phyloP scores from a whole-genome alignment of 345 rosid genomes.

The Iberis pinnata region DNA sequence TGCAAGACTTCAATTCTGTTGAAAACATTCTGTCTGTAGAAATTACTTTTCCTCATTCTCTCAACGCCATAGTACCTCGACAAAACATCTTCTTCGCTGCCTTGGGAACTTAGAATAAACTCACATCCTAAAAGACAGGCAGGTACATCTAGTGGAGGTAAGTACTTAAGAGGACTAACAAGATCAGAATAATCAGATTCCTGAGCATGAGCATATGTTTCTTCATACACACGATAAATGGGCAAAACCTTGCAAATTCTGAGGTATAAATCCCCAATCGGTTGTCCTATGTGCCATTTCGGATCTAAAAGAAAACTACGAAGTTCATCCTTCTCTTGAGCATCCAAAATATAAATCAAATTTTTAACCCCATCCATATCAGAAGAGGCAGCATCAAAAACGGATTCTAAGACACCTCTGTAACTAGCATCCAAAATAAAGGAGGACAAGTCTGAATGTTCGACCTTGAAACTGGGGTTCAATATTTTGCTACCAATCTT shows the following conservation, averaged over 20 bases:
- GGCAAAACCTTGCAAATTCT: constrained; percentile 64
- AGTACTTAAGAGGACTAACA: constrained; percentile 62
- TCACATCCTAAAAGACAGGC: constrained; percentile 55
- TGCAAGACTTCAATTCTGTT: constrained; percentile 51
- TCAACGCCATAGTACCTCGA: constrained; percentile 56
- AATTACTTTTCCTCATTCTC: constrained; percentile 71
- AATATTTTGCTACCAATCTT: constrained; percentile 89
- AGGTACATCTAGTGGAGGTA: constrained; percentile 69
- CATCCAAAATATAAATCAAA: constrained; percentile 38
- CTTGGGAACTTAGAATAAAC: constrained; percentile 49
- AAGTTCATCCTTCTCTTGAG: constrained; percentile 74
- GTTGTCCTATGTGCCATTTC: constrained; percentile 68
- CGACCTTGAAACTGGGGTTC: constrained; percentile 44
- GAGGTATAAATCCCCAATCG: constrained; percentile 40
- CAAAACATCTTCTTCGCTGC: constrained; percentile 61
- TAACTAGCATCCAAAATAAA: constrained; percentile 53
- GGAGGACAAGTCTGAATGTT: constrained; percentile 65
- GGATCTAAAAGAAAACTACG: constrained; percentile 66
- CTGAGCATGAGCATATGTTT: constrained; percentile 41
- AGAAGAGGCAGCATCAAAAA: constrained; percentile 51
- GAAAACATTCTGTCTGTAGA: constrained; percentile 67
- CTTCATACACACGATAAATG: constrained; percentile 56
- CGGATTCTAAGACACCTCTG: constrained; percentile 64
- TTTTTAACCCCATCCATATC: constrained; percentile 32
- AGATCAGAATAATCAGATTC: constrained; percentile 57